Evolutionary conservation across 495 filamentous ascomycete species (phyloP).

Genomic region (Penicillium bialowiezense): DNA sequence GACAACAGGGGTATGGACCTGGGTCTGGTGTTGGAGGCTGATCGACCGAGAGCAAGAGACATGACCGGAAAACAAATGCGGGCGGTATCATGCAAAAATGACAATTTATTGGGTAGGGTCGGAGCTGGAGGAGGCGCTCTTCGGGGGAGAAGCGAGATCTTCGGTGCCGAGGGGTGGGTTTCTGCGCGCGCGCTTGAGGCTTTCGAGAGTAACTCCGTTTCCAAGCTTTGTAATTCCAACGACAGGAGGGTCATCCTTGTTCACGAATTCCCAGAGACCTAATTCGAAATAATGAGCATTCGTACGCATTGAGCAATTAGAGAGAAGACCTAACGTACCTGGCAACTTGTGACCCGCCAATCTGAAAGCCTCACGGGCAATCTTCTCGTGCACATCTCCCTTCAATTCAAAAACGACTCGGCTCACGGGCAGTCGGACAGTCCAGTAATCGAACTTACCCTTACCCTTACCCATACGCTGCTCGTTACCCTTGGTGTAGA

Average conservation of each 20-base stretch:
- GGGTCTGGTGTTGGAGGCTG: slow-evolving; percentile 56
- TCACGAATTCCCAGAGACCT: slow-evolving; percentile 93
- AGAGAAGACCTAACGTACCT: slow-evolving; percentile 53
- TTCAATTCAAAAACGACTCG: slow-evolving; percentile 89
- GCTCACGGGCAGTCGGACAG: slow-evolving; percentile 79
- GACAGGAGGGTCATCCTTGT: slow-evolving; percentile 84
- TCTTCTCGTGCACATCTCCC: slow-evolving; percentile 88
- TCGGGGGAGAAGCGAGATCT: slow-evolving; percentile 30
- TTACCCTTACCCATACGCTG: slow-evolving; percentile 99
- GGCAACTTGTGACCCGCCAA: slow-evolving; percentile 94
- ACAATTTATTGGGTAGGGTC: slow-evolving; percentile 39
- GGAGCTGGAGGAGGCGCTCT: slow-evolving; percentile 37
- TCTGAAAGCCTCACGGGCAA: slow-evolving; percentile 90
- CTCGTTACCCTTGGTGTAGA: slow-evolving; percentile 94
- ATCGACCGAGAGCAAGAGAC: slow-evolving; percentile 7
- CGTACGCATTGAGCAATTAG: neutral
- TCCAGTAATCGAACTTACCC: slow-evolving; percentile 96
- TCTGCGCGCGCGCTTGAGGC: slow-evolving; percentile 71
- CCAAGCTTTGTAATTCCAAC: slow-evolving; percentile 92
- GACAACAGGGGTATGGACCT: slow-evolving; percentile 59
- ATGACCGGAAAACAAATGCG: slow-evolving; percentile 8
- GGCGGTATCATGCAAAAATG: slow-evolving; percentile 7
- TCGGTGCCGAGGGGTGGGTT: slow-evolving; percentile 53
- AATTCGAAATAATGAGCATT: slow-evolving; percentile 22
- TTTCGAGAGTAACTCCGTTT: slow-evolving; percentile 74